Evolutionary conservation across 306 rosid species (phyloP).

Genomic region (Lathyrus aphaca): DNA sequence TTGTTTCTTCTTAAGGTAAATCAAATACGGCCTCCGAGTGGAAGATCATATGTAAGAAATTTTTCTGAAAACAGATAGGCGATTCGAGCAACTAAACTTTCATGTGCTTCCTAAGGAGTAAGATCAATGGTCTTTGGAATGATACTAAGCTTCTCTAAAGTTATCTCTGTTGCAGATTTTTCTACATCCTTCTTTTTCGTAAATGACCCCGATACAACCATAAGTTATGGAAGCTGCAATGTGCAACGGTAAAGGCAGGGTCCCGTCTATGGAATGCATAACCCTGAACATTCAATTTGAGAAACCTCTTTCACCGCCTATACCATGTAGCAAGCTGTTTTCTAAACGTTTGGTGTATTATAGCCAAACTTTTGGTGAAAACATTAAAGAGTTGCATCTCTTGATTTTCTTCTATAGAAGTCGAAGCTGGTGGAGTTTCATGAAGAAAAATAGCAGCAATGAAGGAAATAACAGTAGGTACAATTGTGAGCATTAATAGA

Average conservation of each 20-base stretch:
- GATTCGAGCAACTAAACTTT: constrained; percentile 58
- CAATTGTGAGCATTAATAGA: constrained; percentile 49
- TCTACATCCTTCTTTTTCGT: constrained; percentile 94
- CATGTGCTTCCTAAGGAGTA: constrained; percentile 66
- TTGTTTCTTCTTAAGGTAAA: constrained; percentile 71
- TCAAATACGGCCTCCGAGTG: constrained; percentile 83
- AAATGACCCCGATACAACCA: constrained; percentile 66
- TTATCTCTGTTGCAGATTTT: constrained; percentile 88
- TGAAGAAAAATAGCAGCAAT: constrained; percentile 41
- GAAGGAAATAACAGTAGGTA: constrained; percentile 44
- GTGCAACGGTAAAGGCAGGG: constrained; percentile 74
- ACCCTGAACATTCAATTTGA: constrained; percentile 72
- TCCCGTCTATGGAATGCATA: constrained; percentile 60
- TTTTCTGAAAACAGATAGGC: constrained; percentile 65
- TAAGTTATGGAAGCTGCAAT: constrained; percentile 80
- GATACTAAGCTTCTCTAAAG: constrained; percentile 82
- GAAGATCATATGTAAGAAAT: constrained; percentile 70
- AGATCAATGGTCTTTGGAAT: constrained; percentile 39
- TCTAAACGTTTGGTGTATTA: constrained; percentile 71
- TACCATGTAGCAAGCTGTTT: constrained; percentile 54
- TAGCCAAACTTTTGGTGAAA: constrained; percentile 56
- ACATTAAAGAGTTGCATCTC: constrained; percentile 29
- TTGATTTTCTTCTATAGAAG: constrained; percentile 31
- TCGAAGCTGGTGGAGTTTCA: constrained; percentile 40
- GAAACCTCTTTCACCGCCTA: constrained; percentile 73